These are phyloP conservation scores for Daldinia decipiens DNA, from an alignment of 495 filamentous ascomycete species.

Conservation along the genomic window DNA sequence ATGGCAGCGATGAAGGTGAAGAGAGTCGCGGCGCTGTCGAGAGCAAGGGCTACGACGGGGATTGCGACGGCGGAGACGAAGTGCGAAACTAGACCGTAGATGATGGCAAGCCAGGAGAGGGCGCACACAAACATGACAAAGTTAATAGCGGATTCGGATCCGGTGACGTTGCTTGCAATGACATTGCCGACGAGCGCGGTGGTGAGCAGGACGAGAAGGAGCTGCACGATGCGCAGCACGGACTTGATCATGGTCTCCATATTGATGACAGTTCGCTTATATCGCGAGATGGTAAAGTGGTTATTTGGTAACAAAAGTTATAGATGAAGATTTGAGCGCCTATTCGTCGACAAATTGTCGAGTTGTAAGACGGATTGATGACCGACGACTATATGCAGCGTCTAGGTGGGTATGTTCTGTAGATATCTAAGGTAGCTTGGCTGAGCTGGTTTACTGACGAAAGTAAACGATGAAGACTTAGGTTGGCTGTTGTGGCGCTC, in stretches of 20 bases:
- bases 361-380: neutral
- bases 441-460: neutral
- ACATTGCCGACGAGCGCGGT: constrained; percentile 63
- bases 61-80: constrained; percentile 50
- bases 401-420: constrained; percentile 5
- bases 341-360: too few species aligned
- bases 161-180: constrained; percentile 55
- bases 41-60: constrained; percentile 49
- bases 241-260: constrained; percentile 53
- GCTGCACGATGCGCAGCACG: constrained; percentile 53
- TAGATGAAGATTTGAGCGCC: too few species aligned
- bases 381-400: neutral
- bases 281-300: neutral
- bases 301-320: neutral
- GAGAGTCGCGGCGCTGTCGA: constrained; percentile 54
- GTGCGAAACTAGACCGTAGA: constrained; percentile 52
- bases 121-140: constrained; percentile 62
- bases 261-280: constrained; percentile 14
- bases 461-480: constrained; percentile 15
- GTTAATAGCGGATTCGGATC: constrained; percentile 57
- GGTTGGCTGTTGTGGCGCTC: constrained; percentile 13
- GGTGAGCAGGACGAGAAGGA: constrained; percentile 56
- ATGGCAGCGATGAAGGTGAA: constrained; percentile 59
- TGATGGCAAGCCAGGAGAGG: constrained; percentile 54
- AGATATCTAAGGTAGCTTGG: neutral